phyloP scores from a whole-genome alignment of 2,329 filamentous ascomycete species.

The Pseudocercospora pini-densiflorae region DNA sequence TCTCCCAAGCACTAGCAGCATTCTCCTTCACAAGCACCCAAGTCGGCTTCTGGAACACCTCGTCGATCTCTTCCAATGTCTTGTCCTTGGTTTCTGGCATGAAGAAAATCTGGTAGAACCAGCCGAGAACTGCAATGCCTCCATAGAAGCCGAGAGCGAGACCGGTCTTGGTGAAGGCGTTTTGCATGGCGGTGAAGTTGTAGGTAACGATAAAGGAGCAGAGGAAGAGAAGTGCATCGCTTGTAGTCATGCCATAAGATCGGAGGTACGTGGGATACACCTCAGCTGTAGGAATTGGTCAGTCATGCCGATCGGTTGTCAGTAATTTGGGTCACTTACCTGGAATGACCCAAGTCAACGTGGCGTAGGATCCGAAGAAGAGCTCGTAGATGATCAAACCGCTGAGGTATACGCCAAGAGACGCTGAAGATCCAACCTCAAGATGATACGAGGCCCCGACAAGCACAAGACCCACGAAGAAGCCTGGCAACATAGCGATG shows the following conservation, averaged over 20 bases:
- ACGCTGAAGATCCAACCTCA: constrained; percentile 35
- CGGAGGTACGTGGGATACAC: constrained; percentile 75
- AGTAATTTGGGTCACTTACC: constrained; percentile 57
- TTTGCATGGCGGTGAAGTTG: constrained; percentile 73
- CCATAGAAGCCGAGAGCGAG: constrained; percentile 74
- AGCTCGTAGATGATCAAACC: constrained; percentile 71
- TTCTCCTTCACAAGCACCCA: constrained; percentile 66
- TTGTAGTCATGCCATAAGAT: constrained; percentile 74
- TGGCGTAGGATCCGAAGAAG: constrained; percentile 61
- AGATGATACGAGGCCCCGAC: constrained; percentile 69
- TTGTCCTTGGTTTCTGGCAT: constrained; percentile 69
- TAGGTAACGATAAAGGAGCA: constrained; percentile 75
- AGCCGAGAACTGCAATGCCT: constrained; percentile 71
- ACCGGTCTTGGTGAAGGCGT: constrained; percentile 68
- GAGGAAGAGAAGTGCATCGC: constrained; percentile 70
- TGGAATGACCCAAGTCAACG: constrained; percentile 27
- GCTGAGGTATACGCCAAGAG: constrained; percentile 63
- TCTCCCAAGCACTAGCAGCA: constrained; percentile 49
- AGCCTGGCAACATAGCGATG: constrained; percentile 71
- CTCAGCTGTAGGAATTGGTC: constrained; percentile 59
- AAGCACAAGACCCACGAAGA: constrained; percentile 70
- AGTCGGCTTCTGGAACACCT: constrained; percentile 68
- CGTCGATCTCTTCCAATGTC: constrained; percentile 72
- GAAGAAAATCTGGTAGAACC: constrained; percentile 74
- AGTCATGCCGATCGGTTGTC: constrained; percentile 32